phyloP scores from a whole-genome alignment of 257 asterid genomes.

The Nicotiana undulata region DNA sequence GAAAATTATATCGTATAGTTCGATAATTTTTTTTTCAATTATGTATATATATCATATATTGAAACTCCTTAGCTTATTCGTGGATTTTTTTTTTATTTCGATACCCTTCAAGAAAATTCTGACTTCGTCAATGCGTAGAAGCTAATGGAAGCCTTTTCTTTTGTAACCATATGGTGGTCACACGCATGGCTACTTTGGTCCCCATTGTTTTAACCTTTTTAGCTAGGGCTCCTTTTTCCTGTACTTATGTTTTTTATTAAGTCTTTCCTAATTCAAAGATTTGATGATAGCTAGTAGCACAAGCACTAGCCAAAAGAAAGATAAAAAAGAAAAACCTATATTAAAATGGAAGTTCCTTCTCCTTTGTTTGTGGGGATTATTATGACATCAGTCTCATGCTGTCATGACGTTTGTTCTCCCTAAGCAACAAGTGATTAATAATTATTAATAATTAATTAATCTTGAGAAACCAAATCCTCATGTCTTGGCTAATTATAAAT shows the following conservation, averaged over 20 bases:
- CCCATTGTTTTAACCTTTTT: slow-evolving; percentile 17
- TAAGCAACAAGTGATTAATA: not conserved
- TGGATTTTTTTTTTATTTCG: too few species aligned
- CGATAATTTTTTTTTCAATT: too few species aligned
- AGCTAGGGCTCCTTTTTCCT: not conserved
- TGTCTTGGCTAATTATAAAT: slow-evolving; percentile 2
- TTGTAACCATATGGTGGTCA: slow-evolving; percentile 38
- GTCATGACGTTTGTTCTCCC: slow-evolving; percentile 41
- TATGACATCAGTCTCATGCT: slow-evolving; percentile 74
- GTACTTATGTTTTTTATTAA: not conserved
- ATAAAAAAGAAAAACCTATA: not conserved
- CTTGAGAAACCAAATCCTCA: not conserved
- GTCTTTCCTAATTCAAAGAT: slow-evolving; percentile 21
- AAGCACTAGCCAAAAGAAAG: slow-evolving; percentile 25
- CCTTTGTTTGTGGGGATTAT: slow-evolving; percentile 32
- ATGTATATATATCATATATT: too few species aligned
- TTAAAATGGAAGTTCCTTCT: not conserved
- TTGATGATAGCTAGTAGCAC: slow-evolving; percentile 40
- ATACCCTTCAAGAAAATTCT: too few species aligned
- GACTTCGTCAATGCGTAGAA: too few species aligned
- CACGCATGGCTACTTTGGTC: slow-evolving; percentile 76
- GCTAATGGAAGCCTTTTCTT: not conserved
- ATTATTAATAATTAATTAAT: not conserved
- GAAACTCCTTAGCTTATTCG: too few species aligned
- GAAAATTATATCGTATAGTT: too few species aligned